Evolutionary conservation across 305 asterid species (phyloP).

Genomic region (Fraxinus angustifolia): DNA sequence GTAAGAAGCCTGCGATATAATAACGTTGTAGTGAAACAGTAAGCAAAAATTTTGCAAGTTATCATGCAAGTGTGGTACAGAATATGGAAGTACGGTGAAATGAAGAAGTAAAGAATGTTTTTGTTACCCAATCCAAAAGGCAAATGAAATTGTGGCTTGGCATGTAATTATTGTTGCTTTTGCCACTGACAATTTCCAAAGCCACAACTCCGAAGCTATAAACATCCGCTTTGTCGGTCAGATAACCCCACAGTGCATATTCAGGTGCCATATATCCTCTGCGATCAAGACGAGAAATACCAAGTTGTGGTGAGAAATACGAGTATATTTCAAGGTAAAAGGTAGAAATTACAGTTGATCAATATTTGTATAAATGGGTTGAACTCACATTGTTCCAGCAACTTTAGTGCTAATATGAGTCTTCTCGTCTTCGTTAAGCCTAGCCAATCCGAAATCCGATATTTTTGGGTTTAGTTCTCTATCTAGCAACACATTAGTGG

Average conservation of each 20-base stretch:
- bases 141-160: constrained; percentile 8
- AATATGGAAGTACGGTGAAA: not conserved
- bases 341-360: not conserved
- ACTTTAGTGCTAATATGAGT: constrained; percentile 41
- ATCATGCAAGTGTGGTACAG: not conserved
- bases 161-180: constrained; percentile 9
- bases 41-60: not conserved
- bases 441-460: constrained; percentile 51
- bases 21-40: not conserved
- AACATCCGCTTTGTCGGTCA: constrained; percentile 13
- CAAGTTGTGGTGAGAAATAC: not conserved
- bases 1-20: constrained; percentile 57
- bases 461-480: constrained; percentile 41
- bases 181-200: constrained; percentile 18
- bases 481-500: constrained; percentile 45
- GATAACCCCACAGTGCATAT: constrained; percentile 20
- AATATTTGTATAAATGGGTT: not conserved
- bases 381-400: constrained; percentile 48
- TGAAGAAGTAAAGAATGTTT: not conserved
- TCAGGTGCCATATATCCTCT: constrained; percentile 23
- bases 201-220: constrained; percentile 19
- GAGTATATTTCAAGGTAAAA: not conserved
- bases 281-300: not conserved
- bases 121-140: constrained; percentile 2
- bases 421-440: constrained; percentile 37